These are phyloP conservation scores for Silybum marianum DNA, from an alignment of 129 eudicot genomes.

Conservation along the genomic window DNA sequence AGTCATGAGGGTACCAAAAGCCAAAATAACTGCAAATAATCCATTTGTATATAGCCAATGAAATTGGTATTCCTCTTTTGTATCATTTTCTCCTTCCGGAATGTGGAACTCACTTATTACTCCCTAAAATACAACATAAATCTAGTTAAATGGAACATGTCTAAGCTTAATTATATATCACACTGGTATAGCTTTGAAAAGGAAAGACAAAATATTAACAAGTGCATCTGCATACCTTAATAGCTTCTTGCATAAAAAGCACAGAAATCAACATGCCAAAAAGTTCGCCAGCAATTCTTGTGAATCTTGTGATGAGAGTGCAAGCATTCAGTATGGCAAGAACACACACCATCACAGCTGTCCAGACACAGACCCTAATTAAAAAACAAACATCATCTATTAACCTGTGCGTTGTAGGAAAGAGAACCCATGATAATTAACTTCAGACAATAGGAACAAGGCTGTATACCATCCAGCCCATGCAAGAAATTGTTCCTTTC, in stretches of 20 bases:
- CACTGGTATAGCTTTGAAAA: background rate
- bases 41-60: conserved; percentile 78
- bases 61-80: conserved; percentile 50
- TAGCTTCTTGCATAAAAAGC: conserved; percentile 90
- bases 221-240: conserved; percentile 50
- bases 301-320: conserved; percentile 70
- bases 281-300: conserved; percentile 90
- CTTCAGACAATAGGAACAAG: conserved; percentile 3
- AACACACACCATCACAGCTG: conserved; percentile 61
- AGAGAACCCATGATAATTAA: background rate
- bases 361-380: conserved; percentile 93
- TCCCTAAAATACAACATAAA: conserved; percentile 53
- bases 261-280: conserved; percentile 94
- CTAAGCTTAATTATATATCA: background rate
- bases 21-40: conserved; percentile 57
- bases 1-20: conserved; percentile 62
- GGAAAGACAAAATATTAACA: background rate
- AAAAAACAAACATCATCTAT: conserved; percentile 3
- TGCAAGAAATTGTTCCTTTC: conserved; percentile 61
- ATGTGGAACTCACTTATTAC: conserved; percentile 72
- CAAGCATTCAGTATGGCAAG: conserved; percentile 90
- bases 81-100: conserved; percentile 53
- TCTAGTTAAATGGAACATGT: background rate
- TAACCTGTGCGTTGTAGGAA: background rate
- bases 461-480: conserved; percentile 84